Conservation (phyloP, 2,329 filamentous ascomycete species). For the Fusarium sp. region DNA sequence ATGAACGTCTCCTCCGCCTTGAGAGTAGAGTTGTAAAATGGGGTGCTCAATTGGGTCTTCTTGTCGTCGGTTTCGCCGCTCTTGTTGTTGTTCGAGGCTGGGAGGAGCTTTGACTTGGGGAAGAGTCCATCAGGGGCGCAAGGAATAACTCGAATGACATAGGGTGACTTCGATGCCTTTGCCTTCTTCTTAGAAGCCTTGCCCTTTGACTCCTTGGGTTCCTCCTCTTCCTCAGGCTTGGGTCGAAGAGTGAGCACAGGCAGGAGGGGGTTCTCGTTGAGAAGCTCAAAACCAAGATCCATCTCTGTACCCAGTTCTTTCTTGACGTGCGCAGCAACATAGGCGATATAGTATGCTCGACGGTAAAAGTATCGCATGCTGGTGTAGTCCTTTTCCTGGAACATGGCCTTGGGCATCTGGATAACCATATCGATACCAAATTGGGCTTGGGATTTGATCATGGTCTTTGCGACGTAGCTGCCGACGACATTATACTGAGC, state of each 20-base stretch:
- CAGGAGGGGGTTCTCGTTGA: conserved; percentile 80
- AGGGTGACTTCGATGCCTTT: conserved; percentile 52
- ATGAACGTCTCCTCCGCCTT: conserved; percentile 80
- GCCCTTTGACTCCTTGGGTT: conserved; percentile 20
- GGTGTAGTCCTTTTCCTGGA: conserved; percentile 94
- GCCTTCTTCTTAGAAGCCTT: conserved; percentile 40
- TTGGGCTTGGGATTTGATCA: conserved; percentile 69
- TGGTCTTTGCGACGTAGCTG: conserved; percentile 83
- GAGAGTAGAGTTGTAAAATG: conserved; percentile 90
- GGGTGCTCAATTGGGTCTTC: conserved; percentile 66
- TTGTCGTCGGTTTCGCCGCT: conserved; percentile 57
- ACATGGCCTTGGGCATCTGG: conserved; percentile 81
- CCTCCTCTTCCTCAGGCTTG: conserved; percentile 34
- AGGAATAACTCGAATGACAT: conserved; percentile 80
- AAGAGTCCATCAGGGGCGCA: conserved; percentile 78
- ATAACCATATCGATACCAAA: conserved; percentile 84
- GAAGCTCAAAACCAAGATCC: conserved; percentile 70
- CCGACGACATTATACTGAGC: conserved; percentile 86
- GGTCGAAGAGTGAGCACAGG: conserved; percentile 69
- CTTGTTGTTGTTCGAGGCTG: conserved; percentile 77
- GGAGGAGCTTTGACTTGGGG: conserved; percentile 74
- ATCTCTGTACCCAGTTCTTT: conserved; percentile 64
- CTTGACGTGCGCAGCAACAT: conserved; percentile 77
- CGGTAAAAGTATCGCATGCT: conserved; percentile 97
- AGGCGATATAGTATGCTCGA: conserved; percentile 89